These are phyloP conservation scores for Fragaria nilgerrensis DNA, from an alignment of 306 rosid species.

Conservation along the genomic window DNA sequence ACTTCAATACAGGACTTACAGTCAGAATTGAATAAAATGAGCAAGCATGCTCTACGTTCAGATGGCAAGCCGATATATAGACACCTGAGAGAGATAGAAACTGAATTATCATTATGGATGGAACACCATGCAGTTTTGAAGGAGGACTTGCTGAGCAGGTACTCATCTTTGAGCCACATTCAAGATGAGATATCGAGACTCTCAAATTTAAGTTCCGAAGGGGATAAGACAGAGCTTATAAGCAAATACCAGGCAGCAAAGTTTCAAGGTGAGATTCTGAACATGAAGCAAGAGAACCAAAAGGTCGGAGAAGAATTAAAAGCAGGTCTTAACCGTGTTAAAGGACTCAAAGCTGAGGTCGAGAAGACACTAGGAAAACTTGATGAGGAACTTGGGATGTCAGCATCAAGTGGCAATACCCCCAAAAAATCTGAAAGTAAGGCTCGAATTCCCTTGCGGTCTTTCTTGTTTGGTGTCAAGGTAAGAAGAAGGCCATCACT, in stretches of 20 bases:
- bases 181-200: slow-evolving; percentile 68
- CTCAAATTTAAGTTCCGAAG: slow-evolving; percentile 27
- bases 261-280: slow-evolving; percentile 89
- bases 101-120: slow-evolving; percentile 72
- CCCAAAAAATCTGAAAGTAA: slow-evolving; percentile 38
- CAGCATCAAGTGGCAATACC: slow-evolving; percentile 20
- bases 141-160: slow-evolving; percentile 63
- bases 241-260: slow-evolving; percentile 71
- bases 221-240: slow-evolving; percentile 33
- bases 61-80: slow-evolving; percentile 59
- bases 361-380: slow-evolving; percentile 55
- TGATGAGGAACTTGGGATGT: slow-evolving; percentile 48
- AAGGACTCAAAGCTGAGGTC: slow-evolving; percentile 44
- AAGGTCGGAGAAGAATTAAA: slow-evolving; percentile 63
- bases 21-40: slow-evolving; percentile 43
- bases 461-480: slow-evolving; percentile 86
- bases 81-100: slow-evolving; percentile 79
- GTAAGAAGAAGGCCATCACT: slow-evolving; percentile 57
- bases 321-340: slow-evolving; percentile 53
- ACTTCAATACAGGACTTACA: slow-evolving; percentile 63
- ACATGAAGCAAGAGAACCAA: slow-evolving; percentile 77
- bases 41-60: slow-evolving; percentile 39
- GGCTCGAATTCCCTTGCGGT: slow-evolving; percentile 59
- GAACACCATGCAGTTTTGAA: slow-evolving; percentile 66
- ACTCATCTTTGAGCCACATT: slow-evolving; percentile 53